Conservation (phyloP, 139 green algal genomes). For the Haematococcus lacustris region DNA sequence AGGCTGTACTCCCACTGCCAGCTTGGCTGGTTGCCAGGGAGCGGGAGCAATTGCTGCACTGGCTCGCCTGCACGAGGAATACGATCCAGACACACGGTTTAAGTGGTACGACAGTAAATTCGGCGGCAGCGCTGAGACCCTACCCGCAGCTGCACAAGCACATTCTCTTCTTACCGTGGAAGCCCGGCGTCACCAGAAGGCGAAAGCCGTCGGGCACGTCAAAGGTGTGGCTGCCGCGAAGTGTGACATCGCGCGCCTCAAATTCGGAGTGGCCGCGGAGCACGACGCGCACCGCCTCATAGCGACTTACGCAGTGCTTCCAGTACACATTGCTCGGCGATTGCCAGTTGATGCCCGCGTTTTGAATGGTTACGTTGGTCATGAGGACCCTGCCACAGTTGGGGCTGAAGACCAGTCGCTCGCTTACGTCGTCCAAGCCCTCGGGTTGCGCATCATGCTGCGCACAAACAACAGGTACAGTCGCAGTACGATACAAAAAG, state of each 20-base stretch:
- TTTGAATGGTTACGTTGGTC: constrained; percentile 75
- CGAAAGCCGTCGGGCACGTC: constrained; percentile 74
- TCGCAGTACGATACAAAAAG: too few relatives aligned
- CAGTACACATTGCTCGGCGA: constrained; percentile 70
- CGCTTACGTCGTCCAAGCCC: neutral
- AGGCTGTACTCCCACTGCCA: neutral
- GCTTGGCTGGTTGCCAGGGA: neutral
- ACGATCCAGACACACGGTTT: too few relatives aligned
- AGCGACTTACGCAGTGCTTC: constrained; percentile 50
- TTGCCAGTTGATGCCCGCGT: constrained; percentile 79
- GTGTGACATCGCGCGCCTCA: constrained; percentile 59
- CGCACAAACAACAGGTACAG: too few relatives aligned
- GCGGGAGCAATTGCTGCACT: neutral
- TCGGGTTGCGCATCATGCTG: too few relatives aligned
- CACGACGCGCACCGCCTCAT: constrained; percentile 56
- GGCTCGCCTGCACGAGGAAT: neutral
- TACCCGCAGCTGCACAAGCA: constrained; percentile 4
- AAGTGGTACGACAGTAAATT: too few relatives aligned
- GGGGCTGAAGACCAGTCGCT: constrained; percentile 43
- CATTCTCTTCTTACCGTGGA: neutral
- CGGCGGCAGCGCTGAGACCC: neutral
- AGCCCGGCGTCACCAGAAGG: constrained; percentile 49
- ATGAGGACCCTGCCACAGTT: constrained; percentile 65
- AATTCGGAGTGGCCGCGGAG: constrained; percentile 85
- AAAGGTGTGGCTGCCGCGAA: constrained; percentile 48